Percentiles rank a stretch among this genome's conserved stretches.
phyloP scores from a whole-genome alignment of 495 filamentous ascomycete species.

The Cercophora sp. region DNA sequence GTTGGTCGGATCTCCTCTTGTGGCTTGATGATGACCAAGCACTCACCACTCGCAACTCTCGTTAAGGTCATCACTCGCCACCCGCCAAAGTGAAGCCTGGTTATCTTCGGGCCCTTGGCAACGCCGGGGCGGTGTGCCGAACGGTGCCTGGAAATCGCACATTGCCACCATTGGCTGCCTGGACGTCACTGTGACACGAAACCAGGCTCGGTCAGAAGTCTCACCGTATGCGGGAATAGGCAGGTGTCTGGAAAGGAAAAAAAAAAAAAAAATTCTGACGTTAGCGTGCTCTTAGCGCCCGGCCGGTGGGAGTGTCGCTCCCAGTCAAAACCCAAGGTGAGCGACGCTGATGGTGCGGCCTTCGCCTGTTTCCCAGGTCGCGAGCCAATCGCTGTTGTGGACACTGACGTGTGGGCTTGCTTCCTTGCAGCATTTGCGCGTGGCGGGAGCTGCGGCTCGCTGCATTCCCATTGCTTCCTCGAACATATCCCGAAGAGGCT shows the following conservation, averaged over 20 bases:
- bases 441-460: not conserved
- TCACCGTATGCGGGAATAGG: not conserved
- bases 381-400: not conserved
- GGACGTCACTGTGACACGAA: not conserved
- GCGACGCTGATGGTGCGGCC: not conserved
- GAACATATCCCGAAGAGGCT: not conserved
- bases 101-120: too few species aligned
- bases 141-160: not conserved
- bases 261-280: not conserved
- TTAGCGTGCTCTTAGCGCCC: not conserved
- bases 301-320: not conserved
- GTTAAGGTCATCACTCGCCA: too few species aligned
- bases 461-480: not conserved
- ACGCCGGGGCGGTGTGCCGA: not conserved
- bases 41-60: too few species aligned
- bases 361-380: not conserved
- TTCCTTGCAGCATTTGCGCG: not conserved
- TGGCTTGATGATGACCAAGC: too few species aligned
- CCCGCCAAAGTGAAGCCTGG: too few species aligned
- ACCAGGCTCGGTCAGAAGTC: not conserved
- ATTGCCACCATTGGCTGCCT: not conserved
- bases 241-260: not conserved
- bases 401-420: conserved; percentile 6
- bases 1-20: too few species aligned
- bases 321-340: not conserved